A percentile compares a stretch with the other conserved stretches of the same genome.
Evolutionary conservation across 2,329 filamentous ascomycete species (phyloP).

Genomic region (Alternaria angustiovoidea): DNA sequence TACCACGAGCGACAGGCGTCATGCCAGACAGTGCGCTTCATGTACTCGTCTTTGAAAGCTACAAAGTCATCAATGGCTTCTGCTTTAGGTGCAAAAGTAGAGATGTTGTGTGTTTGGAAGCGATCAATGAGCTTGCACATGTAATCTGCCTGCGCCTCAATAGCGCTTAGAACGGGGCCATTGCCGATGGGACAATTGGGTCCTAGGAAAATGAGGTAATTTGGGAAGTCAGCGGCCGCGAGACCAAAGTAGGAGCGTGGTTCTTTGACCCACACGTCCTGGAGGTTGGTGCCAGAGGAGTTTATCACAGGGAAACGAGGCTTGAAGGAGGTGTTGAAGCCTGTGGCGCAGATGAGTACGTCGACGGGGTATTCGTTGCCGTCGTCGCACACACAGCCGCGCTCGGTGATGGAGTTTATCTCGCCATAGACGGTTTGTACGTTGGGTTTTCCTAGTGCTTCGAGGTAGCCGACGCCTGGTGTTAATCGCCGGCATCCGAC

Average conservation of each 20-base stretch:
- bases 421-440: conserved; percentile 53
- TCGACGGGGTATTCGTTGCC: conserved; percentile 48
- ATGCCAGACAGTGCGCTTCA: conserved; percentile 57
- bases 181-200: conserved; percentile 55
- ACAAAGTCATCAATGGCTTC: conserved; percentile 61
- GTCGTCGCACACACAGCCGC: conserved; percentile 50
- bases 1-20: conserved; percentile 58
- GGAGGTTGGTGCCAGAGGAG: conserved; percentile 51
- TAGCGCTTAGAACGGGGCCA: conserved; percentile 54
- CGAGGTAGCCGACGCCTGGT: conserved; percentile 55
- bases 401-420: conserved; percentile 44
- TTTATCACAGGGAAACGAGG: conserved; percentile 58
- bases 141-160: conserved; percentile 60
- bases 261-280: conserved; percentile 54
- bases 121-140: conserved; percentile 61
- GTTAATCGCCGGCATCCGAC: conserved; percentile 55
- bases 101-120: conserved; percentile 59
- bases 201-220: conserved; percentile 55
- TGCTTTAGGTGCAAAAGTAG: conserved; percentile 54
- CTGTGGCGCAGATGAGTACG: conserved; percentile 49
- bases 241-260: conserved; percentile 57
- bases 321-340: conserved; percentile 51
- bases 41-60: conserved; percentile 56
- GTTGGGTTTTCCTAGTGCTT: conserved; percentile 54
- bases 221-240: conserved; percentile 58